Evolutionary conservation across 1,284 basidiomycete genomes (phyloP).

Genomic region (Phlebopus sp.): DNA sequence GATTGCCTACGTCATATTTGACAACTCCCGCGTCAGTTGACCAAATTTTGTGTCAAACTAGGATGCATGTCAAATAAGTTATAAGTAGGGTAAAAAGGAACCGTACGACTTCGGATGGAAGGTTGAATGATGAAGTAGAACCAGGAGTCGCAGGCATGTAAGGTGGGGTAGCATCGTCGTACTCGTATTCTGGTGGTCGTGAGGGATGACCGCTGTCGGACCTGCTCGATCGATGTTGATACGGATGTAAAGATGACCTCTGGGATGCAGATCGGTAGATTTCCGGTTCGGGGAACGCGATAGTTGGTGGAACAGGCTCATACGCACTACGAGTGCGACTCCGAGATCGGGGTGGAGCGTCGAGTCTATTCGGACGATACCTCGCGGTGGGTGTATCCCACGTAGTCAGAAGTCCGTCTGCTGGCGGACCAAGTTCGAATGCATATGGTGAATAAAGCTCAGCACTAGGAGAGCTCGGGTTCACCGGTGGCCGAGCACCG

Average conservation of each 20-base stretch:
- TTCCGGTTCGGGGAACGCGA: conserved; percentile 52
- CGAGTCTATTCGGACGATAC: conserved; percentile 10
- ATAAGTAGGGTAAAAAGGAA: conserved; percentile 4
- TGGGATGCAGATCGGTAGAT: conserved; percentile 50
- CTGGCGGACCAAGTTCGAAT: conserved; percentile 15
- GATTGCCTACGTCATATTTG: conserved; percentile 51
- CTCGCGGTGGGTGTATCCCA: conserved; percentile 31
- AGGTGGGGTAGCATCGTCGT: conserved; percentile 16
- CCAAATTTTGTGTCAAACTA: conserved; percentile 33
- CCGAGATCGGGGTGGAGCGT: conserved; percentile 13
- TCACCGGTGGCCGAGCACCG: conserved; percentile 31
- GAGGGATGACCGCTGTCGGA: conserved; percentile 25
- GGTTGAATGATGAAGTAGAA: conserved; percentile 16
- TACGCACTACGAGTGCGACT: conserved; percentile 42
- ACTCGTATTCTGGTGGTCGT: conserved; percentile 10
- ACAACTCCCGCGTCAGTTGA: conserved; percentile 46
- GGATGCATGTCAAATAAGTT: conserved; percentile 7
- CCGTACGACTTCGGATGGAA: conserved; percentile 28
- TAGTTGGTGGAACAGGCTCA: conserved; percentile 26
- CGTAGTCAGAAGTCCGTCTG: conserved; percentile 12
- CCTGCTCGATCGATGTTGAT: conserved; percentile 43
- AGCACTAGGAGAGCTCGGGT: conserved; percentile 25
- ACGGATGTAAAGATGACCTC: conserved; percentile 33
- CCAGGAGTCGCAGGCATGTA: conserved; percentile 20
- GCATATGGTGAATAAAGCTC: conserved; percentile 29